A percentile compares a stretch with the other conserved stretches of the same genome.
Conservation (phyloP, 257 asterid genomes). For the Agastache rugosa region DNA sequence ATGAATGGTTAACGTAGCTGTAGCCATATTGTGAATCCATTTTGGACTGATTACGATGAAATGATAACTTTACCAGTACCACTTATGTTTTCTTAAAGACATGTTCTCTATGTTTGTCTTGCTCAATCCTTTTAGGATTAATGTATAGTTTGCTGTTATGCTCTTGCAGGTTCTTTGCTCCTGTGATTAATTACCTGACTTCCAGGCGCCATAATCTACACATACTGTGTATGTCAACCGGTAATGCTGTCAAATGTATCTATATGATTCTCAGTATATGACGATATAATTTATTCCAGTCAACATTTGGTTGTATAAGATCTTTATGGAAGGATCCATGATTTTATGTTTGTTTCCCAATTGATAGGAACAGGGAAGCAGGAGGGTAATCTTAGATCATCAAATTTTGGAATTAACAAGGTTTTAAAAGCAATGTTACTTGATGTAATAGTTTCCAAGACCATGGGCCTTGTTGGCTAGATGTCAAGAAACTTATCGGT, state of each 20-base stretch:
- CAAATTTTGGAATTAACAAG: not conserved
- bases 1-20: not conserved
- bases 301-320: not conserved
- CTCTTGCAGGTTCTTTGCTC: slow-evolving; percentile 85
- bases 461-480: not conserved
- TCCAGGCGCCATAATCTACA: slow-evolving; percentile 68
- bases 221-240: slow-evolving; percentile 83
- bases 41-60: not conserved
- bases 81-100: not conserved
- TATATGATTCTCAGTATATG: not conserved
- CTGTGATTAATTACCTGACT: slow-evolving; percentile 69
- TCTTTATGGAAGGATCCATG: slow-evolving; percentile 1
- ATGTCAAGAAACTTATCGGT: not conserved
- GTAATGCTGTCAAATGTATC: slow-evolving; percentile 48
- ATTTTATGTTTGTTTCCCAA: not conserved
- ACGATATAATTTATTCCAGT: not conserved
- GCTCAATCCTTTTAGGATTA: slow-evolving; percentile 16
- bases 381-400: not conserved
- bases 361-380: not conserved
- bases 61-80: not conserved
- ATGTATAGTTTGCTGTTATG: not conserved
- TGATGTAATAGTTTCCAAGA: slow-evolving; percentile 10
- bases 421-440: not conserved
- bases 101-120: not conserved
- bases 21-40: not conserved